Evolutionary conservation across 2,329 filamentous ascomycete genomes (phyloP), one percentile per base, ranked within the genome.

Genomic region (Nemania abortiva): DNA sequence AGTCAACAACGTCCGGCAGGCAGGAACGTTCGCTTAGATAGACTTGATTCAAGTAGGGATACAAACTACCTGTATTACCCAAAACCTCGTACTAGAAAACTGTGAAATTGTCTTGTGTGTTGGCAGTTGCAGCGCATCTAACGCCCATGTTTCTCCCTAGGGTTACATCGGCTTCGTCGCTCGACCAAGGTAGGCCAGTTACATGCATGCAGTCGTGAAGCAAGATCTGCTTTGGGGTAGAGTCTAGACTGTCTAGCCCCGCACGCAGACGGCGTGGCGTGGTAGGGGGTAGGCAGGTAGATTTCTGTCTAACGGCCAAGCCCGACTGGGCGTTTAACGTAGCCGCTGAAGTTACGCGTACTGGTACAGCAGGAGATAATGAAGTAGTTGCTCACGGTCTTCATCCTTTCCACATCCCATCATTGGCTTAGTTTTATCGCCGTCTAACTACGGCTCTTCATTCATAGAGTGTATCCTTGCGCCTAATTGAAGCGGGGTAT

Each of bases 1-100:
- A 37, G 27, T 60, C 52, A 47, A 58, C 42, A n/a, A 20, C 20
- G 31, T 55, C 27, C 53, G 49, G 54, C 59, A 49, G 49, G 54
- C 59, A 49, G 22, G 37, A 54, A 20, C n/a, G 37, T 24, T 63
- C 47, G 55, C 22, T 22, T 59, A 39, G 62, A 68, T 68, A 68
- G 60, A 68, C 49, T 49, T 64, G 37, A 54, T 68, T 53, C 53
- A 11, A 29, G 57, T 9, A 13, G 20, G 50, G 15, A 27, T 47
- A 47, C 9, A 47, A 3, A 9, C 9, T 42, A 18, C 3, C 42
- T 13, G 39, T 20, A 47, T 20, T 18, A 47, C 42, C 42, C 20
- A 7, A 47, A 9, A 18, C n/a, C 18, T 20, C 18, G 7, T 37
- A 6, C 34, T 9, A 11, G 34, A 37, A 37, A 42, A 2, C 10